phyloP scores from a whole-genome alignment of 352 stramenopile species.

The Pythium chondricola region DNA sequence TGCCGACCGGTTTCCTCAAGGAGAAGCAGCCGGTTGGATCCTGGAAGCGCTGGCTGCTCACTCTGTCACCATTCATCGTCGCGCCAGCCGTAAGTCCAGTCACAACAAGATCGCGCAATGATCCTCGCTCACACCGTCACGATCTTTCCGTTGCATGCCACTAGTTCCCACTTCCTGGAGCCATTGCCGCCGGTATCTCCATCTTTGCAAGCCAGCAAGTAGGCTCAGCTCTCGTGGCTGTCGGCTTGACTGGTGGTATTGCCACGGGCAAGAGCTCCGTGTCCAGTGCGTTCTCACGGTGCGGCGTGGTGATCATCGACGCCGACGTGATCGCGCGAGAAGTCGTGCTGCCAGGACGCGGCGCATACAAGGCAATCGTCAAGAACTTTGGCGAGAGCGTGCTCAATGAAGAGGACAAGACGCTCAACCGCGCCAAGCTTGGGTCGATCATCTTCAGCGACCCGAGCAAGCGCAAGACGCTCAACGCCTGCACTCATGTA shows the following conservation, averaged over 20 bases:
- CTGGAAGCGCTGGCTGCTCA: conserved; percentile 34
- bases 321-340: conserved; percentile 73
- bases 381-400: conserved; percentile 58
- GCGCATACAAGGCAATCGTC: conserved; percentile 76
- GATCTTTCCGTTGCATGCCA: neutral
- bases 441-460: conserved; percentile 83
- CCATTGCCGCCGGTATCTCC: conserved; percentile 15
- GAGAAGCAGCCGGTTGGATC: conserved; percentile 39
- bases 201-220: conserved; percentile 38
- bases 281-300: conserved; percentile 44
- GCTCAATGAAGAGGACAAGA: conserved; percentile 67
- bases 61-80: conserved; percentile 24
- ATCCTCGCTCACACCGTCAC: no score
- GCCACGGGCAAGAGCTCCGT: conserved; percentile 83
- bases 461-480: conserved; percentile 51
- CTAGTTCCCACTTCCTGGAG: conserved; percentile 34
- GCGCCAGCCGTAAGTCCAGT: conserved; percentile 39
- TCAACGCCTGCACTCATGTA: conserved; percentile 80
- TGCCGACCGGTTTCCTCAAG: conserved; percentile 45
- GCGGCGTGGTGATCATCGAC: conserved; percentile 73
- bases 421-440: conserved; percentile 78
- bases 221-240: conserved; percentile 54
- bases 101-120: no score
- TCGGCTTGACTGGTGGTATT: conserved; percentile 81
- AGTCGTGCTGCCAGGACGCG: conserved; percentile 66